These are phyloP conservation scores for Coleophoma eucalyptorum DNA, from an alignment of 2,329 filamentous ascomycete genomes.

Conservation along the genomic window DNA sequence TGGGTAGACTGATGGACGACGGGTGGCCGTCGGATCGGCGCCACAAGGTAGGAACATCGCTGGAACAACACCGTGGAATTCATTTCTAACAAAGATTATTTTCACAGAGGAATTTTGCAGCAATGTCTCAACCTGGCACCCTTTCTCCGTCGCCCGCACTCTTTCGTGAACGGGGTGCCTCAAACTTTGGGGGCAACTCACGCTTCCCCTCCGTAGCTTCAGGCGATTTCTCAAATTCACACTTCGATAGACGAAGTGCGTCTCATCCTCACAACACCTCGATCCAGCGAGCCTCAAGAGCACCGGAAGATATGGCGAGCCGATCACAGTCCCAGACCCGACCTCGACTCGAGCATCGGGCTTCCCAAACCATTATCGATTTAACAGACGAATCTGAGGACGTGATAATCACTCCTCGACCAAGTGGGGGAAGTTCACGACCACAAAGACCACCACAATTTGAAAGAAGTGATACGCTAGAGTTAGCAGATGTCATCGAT, in stretches of 20 bases:
- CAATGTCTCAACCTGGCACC: conserved; percentile 23
- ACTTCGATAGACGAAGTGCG: conserved; percentile 15
- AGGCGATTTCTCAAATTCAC: neutral
- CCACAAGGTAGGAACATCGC: conserved; percentile 17
- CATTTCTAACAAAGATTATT: neutral
- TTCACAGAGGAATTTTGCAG: conserved; percentile 20
- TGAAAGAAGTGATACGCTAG: conserved; percentile 21
- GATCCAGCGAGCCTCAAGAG: conserved; percentile 8
- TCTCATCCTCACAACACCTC: conserved; percentile 21
- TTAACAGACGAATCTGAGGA: conserved; percentile 26
- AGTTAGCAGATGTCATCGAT: conserved; percentile 40
- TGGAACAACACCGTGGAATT: too few relatives aligned
- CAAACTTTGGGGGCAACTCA: conserved; percentile 8
- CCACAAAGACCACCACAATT: conserved; percentile 20
- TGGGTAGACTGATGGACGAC: conserved; percentile 16
- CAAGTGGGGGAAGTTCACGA: conserved; percentile 3
- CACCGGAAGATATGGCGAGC: conserved; percentile 18
- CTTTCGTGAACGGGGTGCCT: conserved; percentile 12
- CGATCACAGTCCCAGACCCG: conserved; percentile 10
- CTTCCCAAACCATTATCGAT: conserved; percentile 26
- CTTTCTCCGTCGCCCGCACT: conserved; percentile 21
- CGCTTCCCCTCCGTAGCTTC: conserved; percentile 1
- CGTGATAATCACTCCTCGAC: neutral
- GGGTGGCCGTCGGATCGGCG: conserved; percentile 12
- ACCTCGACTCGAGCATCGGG: conserved; percentile 18